These are phyloP conservation scores for Chlorella ohadii DNA, from an alignment of 139 green algal genomes.

Conservation along the genomic window DNA sequence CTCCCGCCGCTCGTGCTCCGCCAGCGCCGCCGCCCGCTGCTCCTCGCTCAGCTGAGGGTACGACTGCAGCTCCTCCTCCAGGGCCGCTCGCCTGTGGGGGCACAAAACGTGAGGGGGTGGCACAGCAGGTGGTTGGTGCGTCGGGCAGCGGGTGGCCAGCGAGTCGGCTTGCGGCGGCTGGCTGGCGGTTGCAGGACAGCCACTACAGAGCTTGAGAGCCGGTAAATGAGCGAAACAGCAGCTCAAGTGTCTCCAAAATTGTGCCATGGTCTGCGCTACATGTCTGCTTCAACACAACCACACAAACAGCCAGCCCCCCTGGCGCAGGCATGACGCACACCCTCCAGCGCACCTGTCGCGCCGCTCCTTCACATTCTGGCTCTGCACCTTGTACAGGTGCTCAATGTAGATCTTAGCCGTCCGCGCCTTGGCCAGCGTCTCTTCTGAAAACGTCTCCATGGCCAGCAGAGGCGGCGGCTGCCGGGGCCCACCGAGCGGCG, in stretches of 20 bases:
- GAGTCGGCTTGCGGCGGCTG: too few species aligned
- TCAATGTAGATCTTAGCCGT: constrained; percentile 94
- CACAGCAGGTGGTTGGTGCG: too few species aligned
- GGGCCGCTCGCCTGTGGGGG: constrained; percentile 68
- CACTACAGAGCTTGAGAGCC: too few species aligned
- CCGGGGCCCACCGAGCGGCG: not conserved
- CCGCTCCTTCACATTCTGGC: constrained; percentile 81
- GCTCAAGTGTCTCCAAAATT: too few species aligned
- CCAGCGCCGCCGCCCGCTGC: constrained; percentile 56
- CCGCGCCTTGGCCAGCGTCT: constrained; percentile 58
- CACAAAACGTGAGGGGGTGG: too few species aligned
- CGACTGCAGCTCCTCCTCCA: constrained; percentile 77
- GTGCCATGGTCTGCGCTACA: too few species aligned
- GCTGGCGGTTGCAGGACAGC: too few species aligned
- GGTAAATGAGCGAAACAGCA: too few species aligned
- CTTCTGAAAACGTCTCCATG: constrained; percentile 49
- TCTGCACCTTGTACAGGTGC: constrained; percentile 91
- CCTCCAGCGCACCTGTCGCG: constrained; percentile 60
- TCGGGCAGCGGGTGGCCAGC: too few species aligned
- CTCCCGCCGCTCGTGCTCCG: constrained; percentile 79
- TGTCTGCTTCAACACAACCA: too few species aligned
- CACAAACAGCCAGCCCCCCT: too few species aligned
- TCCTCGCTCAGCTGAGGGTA: constrained; percentile 67
- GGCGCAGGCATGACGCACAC: too few species aligned
- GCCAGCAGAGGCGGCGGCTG: not conserved